phyloP scores from a whole-genome alignment of 106 monocot genomes.

The Triglochin maritima region DNA sequence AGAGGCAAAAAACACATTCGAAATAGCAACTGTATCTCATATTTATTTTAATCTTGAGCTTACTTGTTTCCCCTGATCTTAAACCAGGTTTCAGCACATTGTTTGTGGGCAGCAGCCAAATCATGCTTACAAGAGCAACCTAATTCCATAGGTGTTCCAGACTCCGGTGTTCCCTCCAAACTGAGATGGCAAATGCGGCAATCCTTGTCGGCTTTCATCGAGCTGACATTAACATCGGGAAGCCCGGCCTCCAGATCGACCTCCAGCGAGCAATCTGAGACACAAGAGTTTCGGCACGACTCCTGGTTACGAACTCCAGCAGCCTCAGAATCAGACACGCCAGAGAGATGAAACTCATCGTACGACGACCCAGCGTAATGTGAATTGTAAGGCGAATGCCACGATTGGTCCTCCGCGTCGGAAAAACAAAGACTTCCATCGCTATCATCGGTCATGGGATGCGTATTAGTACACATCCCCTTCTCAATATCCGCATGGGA shows the following conservation, averaged over 20 bases:
- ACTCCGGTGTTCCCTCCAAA: conserved; percentile 8
- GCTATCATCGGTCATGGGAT: conserved; percentile 6
- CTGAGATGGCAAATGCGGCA: conserved; percentile 30
- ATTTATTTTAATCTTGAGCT: background rate
- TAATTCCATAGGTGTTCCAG: conserved; percentile 22
- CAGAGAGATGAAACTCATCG: conserved; percentile 16
- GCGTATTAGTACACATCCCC: background rate
- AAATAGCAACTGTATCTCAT: no score
- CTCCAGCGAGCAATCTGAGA: conserved; percentile 12
- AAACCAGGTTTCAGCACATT: conserved; percentile 32
- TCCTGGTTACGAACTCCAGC: background rate
- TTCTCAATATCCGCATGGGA: conserved; percentile 1
- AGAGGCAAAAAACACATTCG: no score
- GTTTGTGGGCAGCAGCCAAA: conserved; percentile 19
- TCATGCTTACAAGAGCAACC: conserved; percentile 35
- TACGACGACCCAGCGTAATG: conserved; percentile 9
- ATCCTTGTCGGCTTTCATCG: conserved; percentile 15
- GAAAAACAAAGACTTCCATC: conserved; percentile 22
- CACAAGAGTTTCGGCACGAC: conserved; percentile 1
- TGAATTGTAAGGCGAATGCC: conserved; percentile 20
- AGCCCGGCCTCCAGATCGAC: conserved; percentile 9
- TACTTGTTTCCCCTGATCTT: conserved; percentile 34
- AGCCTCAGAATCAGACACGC: conserved; percentile 8
- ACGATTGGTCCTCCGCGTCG: conserved; percentile 22
- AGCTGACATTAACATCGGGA: background rate